Percentiles rank a stretch among this genome's conserved stretches.
Evolutionary conservation across 148 eudicot genomes (phyloP).

Genomic region (Amaranthus cruentus): DNA sequence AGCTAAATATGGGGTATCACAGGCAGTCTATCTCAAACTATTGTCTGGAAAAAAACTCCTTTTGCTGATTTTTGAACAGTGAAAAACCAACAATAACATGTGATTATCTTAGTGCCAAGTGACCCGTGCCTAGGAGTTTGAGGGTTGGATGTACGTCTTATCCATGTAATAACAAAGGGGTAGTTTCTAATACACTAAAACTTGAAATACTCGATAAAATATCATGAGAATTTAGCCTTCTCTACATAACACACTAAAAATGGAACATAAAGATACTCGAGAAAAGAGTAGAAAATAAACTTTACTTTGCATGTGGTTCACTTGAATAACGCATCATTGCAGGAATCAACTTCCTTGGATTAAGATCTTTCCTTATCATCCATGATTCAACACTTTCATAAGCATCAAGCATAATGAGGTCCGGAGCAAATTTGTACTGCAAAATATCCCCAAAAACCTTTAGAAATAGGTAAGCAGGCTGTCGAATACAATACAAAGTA

Average conservation of each 20-base stretch:
- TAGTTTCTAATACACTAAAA: no score
- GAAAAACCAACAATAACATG: no score
- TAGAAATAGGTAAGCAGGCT: not conserved
- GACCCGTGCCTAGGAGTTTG: no score
- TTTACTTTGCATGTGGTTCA: conserved; percentile 97
- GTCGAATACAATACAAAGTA: not conserved
- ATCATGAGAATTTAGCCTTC: not conserved
- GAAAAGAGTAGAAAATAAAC: conserved; percentile 1
- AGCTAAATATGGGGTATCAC: no score
- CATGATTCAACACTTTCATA: conserved; percentile 98
- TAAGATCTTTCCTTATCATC: conserved; percentile 81
- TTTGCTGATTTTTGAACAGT: no score
- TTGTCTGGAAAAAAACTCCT: no score
- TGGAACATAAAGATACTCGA: not conserved
- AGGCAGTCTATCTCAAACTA: no score
- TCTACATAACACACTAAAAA: not conserved
- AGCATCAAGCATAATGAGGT: conserved; percentile 98
- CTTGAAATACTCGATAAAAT: no score
- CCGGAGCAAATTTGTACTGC: conserved; percentile 99
- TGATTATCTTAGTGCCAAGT: no score
- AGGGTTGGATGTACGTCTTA: no score
- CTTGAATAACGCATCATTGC: conserved; percentile 99
- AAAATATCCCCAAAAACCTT: conserved; percentile 14
- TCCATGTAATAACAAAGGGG: no score
- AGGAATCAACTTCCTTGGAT: conserved; percentile 91